phyloP scores from a whole-genome alignment of 305 asterid genomes.

The Solanum hybrid region DNA sequence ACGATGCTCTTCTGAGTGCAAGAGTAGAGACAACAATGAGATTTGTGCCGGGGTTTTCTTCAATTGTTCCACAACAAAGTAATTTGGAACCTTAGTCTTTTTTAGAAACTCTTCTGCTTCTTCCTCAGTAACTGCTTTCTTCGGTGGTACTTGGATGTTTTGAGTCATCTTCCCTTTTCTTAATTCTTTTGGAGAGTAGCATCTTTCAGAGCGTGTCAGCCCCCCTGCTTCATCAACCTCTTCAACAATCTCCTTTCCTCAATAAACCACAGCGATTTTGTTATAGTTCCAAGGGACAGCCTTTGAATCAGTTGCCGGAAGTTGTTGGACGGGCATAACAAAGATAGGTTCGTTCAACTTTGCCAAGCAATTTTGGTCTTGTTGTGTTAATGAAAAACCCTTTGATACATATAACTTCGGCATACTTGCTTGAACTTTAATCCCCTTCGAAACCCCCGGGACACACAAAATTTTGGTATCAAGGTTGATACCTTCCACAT shows the following conservation, averaged over 20 bases:
- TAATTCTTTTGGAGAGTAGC: background rate
- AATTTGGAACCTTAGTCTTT: background rate
- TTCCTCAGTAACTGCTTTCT: background rate
- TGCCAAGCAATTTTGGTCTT: too few relatives aligned
- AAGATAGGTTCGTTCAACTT: too few relatives aligned
- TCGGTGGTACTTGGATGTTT: background rate
- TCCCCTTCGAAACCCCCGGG: background rate
- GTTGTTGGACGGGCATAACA: too few relatives aligned
- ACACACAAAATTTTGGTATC: background rate
- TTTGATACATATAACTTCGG: background rate
- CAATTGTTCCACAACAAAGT: background rate
- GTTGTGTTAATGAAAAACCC: too few relatives aligned
- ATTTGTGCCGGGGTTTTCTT: background rate
- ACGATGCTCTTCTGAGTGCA: background rate
- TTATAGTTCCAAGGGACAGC: too few relatives aligned
- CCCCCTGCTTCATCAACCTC: too few relatives aligned
- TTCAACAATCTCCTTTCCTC: too few relatives aligned
- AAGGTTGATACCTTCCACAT: background rate
- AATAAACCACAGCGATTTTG: too few relatives aligned
- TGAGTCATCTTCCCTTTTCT: background rate
- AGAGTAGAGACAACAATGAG: background rate
- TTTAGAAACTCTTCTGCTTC: background rate
- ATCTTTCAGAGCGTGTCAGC: background rate
- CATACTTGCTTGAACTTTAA: background rate
- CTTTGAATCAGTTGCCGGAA: too few relatives aligned